These are phyloP conservation scores for Alternaria alternata DNA, from an alignment of 2,329 filamentous ascomycete species.

Conservation along the genomic window DNA sequence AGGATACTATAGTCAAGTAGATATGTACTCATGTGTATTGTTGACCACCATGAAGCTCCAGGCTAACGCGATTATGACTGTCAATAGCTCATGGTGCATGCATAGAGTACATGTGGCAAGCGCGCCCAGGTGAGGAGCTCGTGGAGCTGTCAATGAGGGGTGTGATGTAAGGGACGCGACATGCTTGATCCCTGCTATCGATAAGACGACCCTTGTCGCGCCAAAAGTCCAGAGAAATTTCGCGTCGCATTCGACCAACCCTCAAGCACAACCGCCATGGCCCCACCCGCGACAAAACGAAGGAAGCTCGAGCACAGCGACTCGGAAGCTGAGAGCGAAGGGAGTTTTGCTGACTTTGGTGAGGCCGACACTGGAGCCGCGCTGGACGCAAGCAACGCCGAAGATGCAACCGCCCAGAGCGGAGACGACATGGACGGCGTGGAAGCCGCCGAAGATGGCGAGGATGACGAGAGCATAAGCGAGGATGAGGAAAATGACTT, in stretches of 20 bases:
- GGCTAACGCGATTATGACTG: slow-evolving; percentile 2
- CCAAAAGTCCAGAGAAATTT: slow-evolving; percentile 35
- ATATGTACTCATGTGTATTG: background rate
- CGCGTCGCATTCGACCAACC: slow-evolving; percentile 17
- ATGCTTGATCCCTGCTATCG: slow-evolving; percentile 26
- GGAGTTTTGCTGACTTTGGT: slow-evolving; percentile 35
- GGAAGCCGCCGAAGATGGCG: slow-evolving; percentile 21
- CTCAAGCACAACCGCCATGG: slow-evolving; percentile 36
- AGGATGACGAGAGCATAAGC: slow-evolving; percentile 20
- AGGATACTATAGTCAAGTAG: slow-evolving; percentile 13
- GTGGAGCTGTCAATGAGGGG: slow-evolving; percentile 11
- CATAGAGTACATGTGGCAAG: slow-evolving; percentile 7
- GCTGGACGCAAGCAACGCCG: slow-evolving; percentile 25
- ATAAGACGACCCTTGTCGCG: slow-evolving; percentile 26
- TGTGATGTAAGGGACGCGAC: slow-evolving; percentile 3
- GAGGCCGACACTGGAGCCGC: slow-evolving; percentile 24
- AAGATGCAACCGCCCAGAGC: slow-evolving; percentile 19
- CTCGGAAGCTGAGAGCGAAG: slow-evolving; percentile 38
- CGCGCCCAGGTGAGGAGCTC: slow-evolving; percentile 4
- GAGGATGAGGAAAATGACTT: slow-evolving; percentile 11
- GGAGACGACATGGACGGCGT: slow-evolving; percentile 20
- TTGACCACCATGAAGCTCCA: background rate
- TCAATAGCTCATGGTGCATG: slow-evolving; percentile 7
- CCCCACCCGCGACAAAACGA: slow-evolving; percentile 53
- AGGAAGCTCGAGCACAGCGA: slow-evolving; percentile 56